Conservation (phyloP, 352 stramenopile genomes). For the Globisporangium nodosum region DNA sequence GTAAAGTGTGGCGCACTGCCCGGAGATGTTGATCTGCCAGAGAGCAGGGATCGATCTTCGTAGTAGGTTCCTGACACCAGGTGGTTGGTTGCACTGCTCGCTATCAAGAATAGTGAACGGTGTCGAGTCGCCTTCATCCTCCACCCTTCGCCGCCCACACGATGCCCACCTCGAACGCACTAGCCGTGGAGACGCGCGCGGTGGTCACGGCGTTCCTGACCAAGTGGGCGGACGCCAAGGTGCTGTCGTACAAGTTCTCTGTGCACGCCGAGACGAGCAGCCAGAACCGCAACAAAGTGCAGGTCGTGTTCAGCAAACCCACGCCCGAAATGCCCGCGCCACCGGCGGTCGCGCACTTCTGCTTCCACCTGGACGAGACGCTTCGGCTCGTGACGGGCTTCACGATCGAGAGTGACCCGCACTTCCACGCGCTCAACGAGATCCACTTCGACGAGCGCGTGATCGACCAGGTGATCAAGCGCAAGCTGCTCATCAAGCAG, state of each 20-base stretch:
- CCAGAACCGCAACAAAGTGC: slow-evolving; percentile 34
- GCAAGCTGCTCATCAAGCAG: slow-evolving; percentile 43
- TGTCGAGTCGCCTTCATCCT: neutral
- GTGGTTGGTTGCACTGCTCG: neutral
- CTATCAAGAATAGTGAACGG: neutral
- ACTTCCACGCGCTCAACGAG: slow-evolving; percentile 41
- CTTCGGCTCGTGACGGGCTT: slow-evolving; percentile 44
- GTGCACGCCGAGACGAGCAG: slow-evolving; percentile 24
- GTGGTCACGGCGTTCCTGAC: slow-evolving; percentile 39
- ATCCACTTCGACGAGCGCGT: slow-evolving; percentile 49
- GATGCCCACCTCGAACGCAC: slow-evolving; percentile 21
- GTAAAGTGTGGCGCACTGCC: neutral
- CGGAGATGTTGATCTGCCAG: too few relatives aligned
- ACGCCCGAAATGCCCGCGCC: slow-evolving; percentile 27
- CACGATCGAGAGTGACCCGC: slow-evolving; percentile 54
- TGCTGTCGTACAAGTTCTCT: slow-evolving; percentile 61
- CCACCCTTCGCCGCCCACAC: neutral
- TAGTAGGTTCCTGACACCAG: too few relatives aligned
- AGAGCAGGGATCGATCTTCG: too few relatives aligned
- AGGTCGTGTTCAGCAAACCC: slow-evolving; percentile 63
- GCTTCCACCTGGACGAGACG: slow-evolving; percentile 40
- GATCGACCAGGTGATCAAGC: slow-evolving; percentile 47
- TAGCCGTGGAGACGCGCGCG: slow-evolving; percentile 33
- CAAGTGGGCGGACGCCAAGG: slow-evolving; percentile 22
- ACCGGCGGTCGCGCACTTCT: slow-evolving; percentile 48